These are phyloP conservation scores for Colletotrichum cordylinicola DNA, from an alignment of 2,329 filamentous ascomycete genomes.

Conservation along the genomic window DNA sequence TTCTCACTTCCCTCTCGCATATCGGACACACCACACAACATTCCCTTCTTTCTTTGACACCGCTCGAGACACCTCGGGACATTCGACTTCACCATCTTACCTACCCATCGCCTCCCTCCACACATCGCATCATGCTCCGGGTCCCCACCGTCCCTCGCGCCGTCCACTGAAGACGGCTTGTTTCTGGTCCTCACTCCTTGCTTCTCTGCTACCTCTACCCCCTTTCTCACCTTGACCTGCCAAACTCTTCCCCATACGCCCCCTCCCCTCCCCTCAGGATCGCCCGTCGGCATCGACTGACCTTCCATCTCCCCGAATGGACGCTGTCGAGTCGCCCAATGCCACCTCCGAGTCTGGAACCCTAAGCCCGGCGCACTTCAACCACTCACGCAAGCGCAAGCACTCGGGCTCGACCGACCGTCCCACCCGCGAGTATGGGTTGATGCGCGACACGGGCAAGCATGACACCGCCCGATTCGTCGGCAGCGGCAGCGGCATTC, in stretches of 20 bases:
- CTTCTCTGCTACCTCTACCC: neutral
- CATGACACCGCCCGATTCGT: conserved; percentile 58
- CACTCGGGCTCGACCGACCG: conserved; percentile 29
- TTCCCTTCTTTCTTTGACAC: neutral
- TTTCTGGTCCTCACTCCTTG: neutral
- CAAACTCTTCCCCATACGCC: neutral
- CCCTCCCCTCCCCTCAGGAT: neutral
- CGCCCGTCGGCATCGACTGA: neutral
- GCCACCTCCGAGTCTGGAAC: conserved; percentile 30
- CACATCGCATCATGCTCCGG: conserved; percentile 3
- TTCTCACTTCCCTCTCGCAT: neutral
- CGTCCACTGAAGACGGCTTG: conserved; percentile 8
- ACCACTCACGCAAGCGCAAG: conserved; percentile 35
- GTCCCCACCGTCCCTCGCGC: neutral
- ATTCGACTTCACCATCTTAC: neutral
- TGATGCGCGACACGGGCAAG: conserved; percentile 56
- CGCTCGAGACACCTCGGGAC: neutral
- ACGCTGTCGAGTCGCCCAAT: conserved; percentile 32
- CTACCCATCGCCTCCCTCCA: neutral
- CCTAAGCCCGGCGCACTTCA: conserved; percentile 22
- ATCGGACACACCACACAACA: neutral
- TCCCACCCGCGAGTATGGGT: conserved; percentile 35
- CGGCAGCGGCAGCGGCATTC: conserved; percentile 63
- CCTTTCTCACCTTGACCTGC: neutral
- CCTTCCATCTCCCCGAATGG: conserved; percentile 25